Evolutionary conservation across 2,329 filamentous ascomycete species (phyloP).

Genomic region (Cladosporium sp.): DNA sequence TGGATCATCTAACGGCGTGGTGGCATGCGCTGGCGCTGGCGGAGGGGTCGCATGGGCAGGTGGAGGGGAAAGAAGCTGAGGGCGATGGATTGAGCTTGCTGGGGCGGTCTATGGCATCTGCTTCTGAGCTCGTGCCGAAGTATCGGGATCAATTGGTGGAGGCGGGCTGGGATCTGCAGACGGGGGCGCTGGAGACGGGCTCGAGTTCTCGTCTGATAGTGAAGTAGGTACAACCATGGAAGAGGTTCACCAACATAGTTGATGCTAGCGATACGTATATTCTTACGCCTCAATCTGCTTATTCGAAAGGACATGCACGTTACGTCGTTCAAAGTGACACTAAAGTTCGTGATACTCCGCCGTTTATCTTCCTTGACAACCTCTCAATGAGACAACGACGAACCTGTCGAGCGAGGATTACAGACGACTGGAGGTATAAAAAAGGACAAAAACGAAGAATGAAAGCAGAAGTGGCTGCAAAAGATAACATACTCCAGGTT

Average conservation of each 20-base stretch:
- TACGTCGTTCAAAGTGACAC: too few relatives aligned
- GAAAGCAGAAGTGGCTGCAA: neutral
- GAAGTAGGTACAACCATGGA: neutral
- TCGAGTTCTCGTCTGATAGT: constrained; percentile 1
- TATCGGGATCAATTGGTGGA: constrained; percentile 37
- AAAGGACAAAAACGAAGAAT: too few relatives aligned
- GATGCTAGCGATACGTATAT: too few relatives aligned
- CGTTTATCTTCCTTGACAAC: too few relatives aligned
- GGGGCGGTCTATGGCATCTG: constrained; percentile 34
- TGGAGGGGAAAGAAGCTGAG: neutral
- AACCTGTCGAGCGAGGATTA: too few relatives aligned
- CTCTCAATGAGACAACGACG: too few relatives aligned
- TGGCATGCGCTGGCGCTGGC: constrained; percentile 52
- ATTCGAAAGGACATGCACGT: too few relatives aligned
- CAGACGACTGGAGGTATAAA: too few relatives aligned
- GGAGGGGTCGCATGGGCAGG: constrained; percentile 12
- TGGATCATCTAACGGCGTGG: constrained; percentile 55
- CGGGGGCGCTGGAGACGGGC: constrained; percentile 58
- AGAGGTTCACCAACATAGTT: too few relatives aligned
- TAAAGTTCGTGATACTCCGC: too few relatives aligned
- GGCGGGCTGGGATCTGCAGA: constrained; percentile 61
- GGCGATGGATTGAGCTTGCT: constrained; percentile 31
- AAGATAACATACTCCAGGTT: neutral
- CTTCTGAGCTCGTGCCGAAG: constrained; percentile 40
- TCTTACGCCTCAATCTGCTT: too few relatives aligned